Base-by-base conservation (phyloP, 257 asterid genomes). In the Scutellaria galericulata region DNA sequence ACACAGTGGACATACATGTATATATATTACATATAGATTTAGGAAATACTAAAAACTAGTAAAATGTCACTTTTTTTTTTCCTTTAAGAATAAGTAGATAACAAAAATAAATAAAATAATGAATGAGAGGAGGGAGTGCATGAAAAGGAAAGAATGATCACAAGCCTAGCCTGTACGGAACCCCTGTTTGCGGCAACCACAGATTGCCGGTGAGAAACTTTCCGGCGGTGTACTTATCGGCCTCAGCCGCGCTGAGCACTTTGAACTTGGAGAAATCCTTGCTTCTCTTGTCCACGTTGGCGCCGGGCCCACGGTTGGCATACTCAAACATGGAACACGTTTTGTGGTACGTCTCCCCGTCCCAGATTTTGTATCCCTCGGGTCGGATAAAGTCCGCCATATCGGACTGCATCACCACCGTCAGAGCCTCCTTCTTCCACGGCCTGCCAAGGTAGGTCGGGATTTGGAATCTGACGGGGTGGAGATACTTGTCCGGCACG, bases 281-380 rank as follows among this genome's bases (percentile, higher is more conserved):
- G 71, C 2, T 55, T 79, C 91, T 83, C 50, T 22, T 1, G 7
- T 10, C 31, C 0, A 86, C 80, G 4, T 27, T 45, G 0, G 87
- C 78, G 1, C 88, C 98, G 2, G 96, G 89, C 0, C 98, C 98
- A 0, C 77, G 63, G 75, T 89, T 92, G 0, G 54, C 93, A n/a
- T 40, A 84, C 78, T 92, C 98, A 3, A 45, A 71, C 64, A 71
- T 69, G 9, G 65, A 9, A 55, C 89, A 78, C 0, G 83, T 86
- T 15, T 75, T 75, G 71, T 82, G 89, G 55, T 83, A 64, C 35
- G 40, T 47, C 1, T 45, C 42, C 0, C 81, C 79, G 7, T 81
- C 79, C 94, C 91, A 89, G 0, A 37, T 3, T 51, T 64, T 31
- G 67, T 78, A 92, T 0, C 96, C 98, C 57, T 80, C 88, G 0